Evolutionary conservation across 129 eudicot genomes (phyloP).

Genomic region (Tanacetum coccineum): DNA sequence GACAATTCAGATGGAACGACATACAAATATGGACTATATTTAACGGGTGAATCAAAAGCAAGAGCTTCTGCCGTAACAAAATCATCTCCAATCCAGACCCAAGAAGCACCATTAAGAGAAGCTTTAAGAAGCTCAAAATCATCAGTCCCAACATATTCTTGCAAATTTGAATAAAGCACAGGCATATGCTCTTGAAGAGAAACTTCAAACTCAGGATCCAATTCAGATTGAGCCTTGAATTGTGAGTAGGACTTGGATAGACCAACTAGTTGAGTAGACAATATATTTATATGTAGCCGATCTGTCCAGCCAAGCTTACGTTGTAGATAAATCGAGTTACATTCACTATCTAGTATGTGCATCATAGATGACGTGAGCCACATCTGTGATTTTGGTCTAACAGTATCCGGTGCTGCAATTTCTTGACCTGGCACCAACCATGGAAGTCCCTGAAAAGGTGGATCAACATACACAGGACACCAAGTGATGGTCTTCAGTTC

Average conservation of each 20-base stretch:
- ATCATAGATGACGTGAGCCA: conserved; percentile 81
- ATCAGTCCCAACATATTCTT: conserved; percentile 54
- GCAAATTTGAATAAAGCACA: conserved; percentile 61
- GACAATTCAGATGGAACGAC: conserved; percentile 93
- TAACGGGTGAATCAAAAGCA: conserved; percentile 97
- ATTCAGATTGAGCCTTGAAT: conserved; percentile 41
- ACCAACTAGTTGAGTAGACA: conserved; percentile 64
- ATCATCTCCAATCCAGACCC: conserved; percentile 99
- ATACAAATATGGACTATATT: conserved; percentile 86
- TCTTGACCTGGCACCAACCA: conserved; percentile 57
- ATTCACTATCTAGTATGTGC: conserved; percentile 77
- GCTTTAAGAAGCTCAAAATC: conserved; percentile 52
- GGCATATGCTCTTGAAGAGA: conserved; percentile 65
- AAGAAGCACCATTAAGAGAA: conserved; percentile 55
- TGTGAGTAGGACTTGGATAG: conserved; percentile 53
- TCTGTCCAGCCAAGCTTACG: conserved; percentile 88
- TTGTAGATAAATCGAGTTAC: conserved; percentile 48
- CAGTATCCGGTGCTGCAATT: conserved; percentile 69
- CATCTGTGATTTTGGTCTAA: conserved; percentile 81
- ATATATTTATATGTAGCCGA: conserved; percentile 42
- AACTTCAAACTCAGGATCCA: conserved; percentile 43
- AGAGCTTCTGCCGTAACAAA: conserved; percentile 77
- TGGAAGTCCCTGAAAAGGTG: conserved; percentile 78
- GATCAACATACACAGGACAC: conserved; percentile 88
- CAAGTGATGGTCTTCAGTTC: conserved; percentile 64